These are phyloP conservation scores for Verticillium dahliae DNA, from an alignment of 2,329 filamentous ascomycete genomes.

Conservation along the genomic window DNA sequence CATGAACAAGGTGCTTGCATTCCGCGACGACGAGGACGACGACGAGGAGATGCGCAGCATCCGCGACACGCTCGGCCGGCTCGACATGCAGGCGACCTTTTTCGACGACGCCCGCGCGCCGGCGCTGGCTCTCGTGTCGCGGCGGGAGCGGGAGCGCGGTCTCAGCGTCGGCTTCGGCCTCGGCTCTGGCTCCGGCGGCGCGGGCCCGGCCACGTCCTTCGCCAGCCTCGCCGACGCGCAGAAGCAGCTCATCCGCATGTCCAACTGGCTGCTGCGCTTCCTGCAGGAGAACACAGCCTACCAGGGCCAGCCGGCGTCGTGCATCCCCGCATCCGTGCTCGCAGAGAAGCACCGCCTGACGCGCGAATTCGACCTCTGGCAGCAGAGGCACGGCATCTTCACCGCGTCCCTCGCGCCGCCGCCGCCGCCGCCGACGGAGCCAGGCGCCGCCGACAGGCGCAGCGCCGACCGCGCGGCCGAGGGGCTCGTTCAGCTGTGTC, in stretches of 20 bases:
- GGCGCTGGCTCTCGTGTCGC: neutral
- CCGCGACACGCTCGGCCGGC: conserved; percentile 2
- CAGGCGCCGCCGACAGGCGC: neutral
- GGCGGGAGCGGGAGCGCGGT: neutral
- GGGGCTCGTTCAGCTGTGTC: neutral
- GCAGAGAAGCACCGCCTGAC: neutral
- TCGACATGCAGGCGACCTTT: conserved; percentile 8
- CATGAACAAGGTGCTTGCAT: neutral
- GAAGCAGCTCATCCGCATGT: neutral
- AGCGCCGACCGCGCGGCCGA: neutral
- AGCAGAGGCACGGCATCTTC: neutral
- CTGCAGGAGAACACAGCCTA: neutral
- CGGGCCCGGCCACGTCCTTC: neutral
- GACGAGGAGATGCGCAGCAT: neutral
- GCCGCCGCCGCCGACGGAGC: too few species aligned
- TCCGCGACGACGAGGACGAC: neutral
- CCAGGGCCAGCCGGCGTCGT: neutral
- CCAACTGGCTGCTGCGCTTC: conserved; percentile 3
- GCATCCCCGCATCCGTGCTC: neutral
- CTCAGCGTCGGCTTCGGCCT: neutral
- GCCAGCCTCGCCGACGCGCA: conserved; percentile 1
- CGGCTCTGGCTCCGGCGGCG: too few species aligned
- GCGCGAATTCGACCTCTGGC: neutral
- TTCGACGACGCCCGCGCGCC: conserved; percentile 5
- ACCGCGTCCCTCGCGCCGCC: too few species aligned